Evolutionary conservation across 2,329 filamentous ascomycete species (phyloP), one percentile per base, ranked within the genome.

Genomic region (Penicillium sp.): DNA sequence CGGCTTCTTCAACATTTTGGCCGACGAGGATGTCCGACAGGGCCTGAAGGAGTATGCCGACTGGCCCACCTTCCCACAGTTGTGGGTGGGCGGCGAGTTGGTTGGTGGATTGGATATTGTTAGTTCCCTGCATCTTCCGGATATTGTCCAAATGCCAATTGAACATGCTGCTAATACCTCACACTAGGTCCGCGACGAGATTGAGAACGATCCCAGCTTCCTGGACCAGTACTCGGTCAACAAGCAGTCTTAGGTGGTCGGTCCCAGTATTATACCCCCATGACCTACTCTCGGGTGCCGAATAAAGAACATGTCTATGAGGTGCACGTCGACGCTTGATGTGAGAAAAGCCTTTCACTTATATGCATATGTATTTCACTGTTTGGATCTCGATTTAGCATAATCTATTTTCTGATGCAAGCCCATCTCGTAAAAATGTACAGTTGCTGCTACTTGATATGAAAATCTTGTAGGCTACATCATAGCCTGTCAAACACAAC

Each of bases 1-100:
- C 75, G 95, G 95, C 19, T 99, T 99, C 82, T 99, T 99, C 83
- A 98, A 99, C 75, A 99, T 99, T 64, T 79, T 99, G 69, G 95
- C 95, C 63, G 95, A 99, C 74, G 94, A 99, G 71, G 94, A 98
- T 76, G 95, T 99, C 50, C 85, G 95, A 61, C 94, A 98, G 79
- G 95, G 95, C 0, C 79, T 99, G 71, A 99, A 99, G 83, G 91
- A 95, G 78, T 98, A 88, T 75, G 92, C 92, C n/a, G 95, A 98
- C 62, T 99, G 95, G 95, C 95, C 95, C 10, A 99, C 95, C 0
- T 99, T 92, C 78, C 95, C 95, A 19, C 95, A 99, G 77, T 80
- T 99, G 62, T 99, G 94, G 88, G 87, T 96, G 13, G 86, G 89
- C 60, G 94, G 95, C 14, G 92, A 97, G 75, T 81, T 99, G 51